A percentile compares a stretch with the other conserved stretches of the same genome.
These are phyloP conservation scores for Metschnikowia lachancei DNA, from an alignment of 805 yeast species.

Conservation along the genomic window DNA sequence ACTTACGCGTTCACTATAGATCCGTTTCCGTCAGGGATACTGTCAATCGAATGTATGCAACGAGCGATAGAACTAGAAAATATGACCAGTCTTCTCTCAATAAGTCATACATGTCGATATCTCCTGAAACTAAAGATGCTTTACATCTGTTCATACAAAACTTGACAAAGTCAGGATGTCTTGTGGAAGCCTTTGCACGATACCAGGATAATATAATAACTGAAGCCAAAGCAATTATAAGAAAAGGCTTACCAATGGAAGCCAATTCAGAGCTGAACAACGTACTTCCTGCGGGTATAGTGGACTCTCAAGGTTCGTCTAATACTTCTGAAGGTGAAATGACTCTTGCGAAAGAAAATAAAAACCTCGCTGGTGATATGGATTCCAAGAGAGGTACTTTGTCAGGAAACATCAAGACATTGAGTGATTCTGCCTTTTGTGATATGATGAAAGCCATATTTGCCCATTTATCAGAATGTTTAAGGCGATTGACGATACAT, in stretches of 20 bases:
- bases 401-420: conserved; percentile 51
- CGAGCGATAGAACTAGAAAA: conserved; percentile 28
- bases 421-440: conserved; percentile 76
- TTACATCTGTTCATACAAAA: conserved; percentile 52
- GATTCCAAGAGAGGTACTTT: conserved; percentile 21
- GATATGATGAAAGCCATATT: conserved; percentile 61
- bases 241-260: conserved; percentile 25
- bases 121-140: conserved; percentile 38
- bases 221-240: conserved; percentile 72
- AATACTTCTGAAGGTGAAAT: conserved; percentile 1
- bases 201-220: conserved; percentile 68
- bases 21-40: conserved; percentile 48
- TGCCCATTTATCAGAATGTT: conserved; percentile 63
- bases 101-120: conserved; percentile 38
- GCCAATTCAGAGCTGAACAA: not conserved
- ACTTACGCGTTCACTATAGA: conserved; percentile 58
- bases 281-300: not conserved
- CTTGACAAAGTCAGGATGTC: conserved; percentile 58
- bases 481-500: conserved; percentile 71
- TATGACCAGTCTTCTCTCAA: conserved; percentile 23
- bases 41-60: conserved; percentile 44
- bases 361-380: conserved; percentile 3
- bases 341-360: not conserved
- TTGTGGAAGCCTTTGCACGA: conserved; percentile 56
- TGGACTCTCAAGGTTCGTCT: conserved; percentile 7